phyloP scores from a whole-genome alignment of 257 asterid species.

The Solanum verrucosum region DNA sequence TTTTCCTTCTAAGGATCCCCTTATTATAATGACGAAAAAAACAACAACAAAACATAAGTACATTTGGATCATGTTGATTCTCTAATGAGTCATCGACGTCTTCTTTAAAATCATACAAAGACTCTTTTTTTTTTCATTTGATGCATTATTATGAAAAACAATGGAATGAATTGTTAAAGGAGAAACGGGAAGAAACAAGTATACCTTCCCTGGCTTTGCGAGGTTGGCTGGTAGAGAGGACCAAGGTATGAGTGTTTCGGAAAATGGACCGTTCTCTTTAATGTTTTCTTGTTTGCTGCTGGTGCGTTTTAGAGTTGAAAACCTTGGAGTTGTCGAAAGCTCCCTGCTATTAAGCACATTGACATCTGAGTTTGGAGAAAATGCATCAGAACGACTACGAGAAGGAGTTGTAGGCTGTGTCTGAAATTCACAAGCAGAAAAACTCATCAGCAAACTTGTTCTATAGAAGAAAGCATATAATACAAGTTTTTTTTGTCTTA shows the following conservation, averaged over 20 bases:
- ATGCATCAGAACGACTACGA: conserved; percentile 18
- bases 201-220: conserved; percentile 66
- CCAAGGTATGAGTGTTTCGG: conserved; percentile 49
- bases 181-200: background rate
- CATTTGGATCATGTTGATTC: background rate
- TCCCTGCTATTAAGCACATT: conserved; percentile 1
- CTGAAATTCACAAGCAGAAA: conserved; percentile 18
- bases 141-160: background rate
- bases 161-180: background rate
- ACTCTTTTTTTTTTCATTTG: background rate
- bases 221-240: conserved; percentile 59
- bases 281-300: conserved; percentile 35
- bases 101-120: background rate
- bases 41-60: background rate
- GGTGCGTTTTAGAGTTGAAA: conserved; percentile 18
- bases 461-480: background rate
- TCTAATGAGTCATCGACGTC: background rate
- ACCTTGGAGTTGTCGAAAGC: conserved; percentile 11
- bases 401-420: conserved; percentile 40
- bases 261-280: conserved; percentile 25
- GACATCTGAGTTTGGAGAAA: conserved; percentile 18
- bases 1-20: conserved; percentile 64
- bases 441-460: background rate
- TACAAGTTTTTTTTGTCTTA: background rate
- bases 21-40: conserved; percentile 8